Evolutionary conservation across 495 filamentous ascomycete species (phyloP), one percentile per base, ranked within the genome.

Genomic region (Trichoderma virens): DNA sequence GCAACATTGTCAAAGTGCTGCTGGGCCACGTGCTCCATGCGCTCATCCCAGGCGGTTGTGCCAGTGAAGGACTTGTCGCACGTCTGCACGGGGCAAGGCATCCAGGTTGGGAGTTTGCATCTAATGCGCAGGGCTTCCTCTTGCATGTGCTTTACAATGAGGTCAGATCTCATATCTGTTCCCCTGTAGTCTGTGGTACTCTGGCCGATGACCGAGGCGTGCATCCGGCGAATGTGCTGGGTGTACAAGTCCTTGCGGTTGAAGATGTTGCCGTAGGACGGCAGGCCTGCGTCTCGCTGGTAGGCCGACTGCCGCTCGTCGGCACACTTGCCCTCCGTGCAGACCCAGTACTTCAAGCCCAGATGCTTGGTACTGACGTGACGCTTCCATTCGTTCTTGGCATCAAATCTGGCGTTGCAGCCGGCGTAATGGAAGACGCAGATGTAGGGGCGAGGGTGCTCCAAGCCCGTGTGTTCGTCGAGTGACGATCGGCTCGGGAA

Each of bases 311-410:
- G 75, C 47, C 67, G 68, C 7, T 62, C 69, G 31, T 80, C 73
- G 62, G 76, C 83, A 72, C 90, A 92, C 9, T 75, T 72, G 43
- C 82, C 83, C 28, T 90, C 78, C 63, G 90, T 83, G 76, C 93
- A 98, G 67, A 88, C 82, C 83, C 88, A 98, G 77, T 89, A 90
- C 56, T 85, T 78, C 11, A 92, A 80, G 61, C 87, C 83, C 38
- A 97, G 78, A 71, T 98, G 93, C 71, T 96, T 89, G 2, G 89
- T 88, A 34, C 76, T 76, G 68, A 95, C 86, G 72, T 98, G 93
- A 0, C 93, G 87, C 73, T 97, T 82, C 93, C 93, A 98, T 73
- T 97, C 92, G 75, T 96, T 97, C 73, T 97, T 97, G 66, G 80
- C 86, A 20, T 81, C 83, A 67, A 97, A 96, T 7, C 82, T 89